Conservation (phyloP, 495 filamentous ascomycete genomes). For the Penicillium desertorum region DNA sequence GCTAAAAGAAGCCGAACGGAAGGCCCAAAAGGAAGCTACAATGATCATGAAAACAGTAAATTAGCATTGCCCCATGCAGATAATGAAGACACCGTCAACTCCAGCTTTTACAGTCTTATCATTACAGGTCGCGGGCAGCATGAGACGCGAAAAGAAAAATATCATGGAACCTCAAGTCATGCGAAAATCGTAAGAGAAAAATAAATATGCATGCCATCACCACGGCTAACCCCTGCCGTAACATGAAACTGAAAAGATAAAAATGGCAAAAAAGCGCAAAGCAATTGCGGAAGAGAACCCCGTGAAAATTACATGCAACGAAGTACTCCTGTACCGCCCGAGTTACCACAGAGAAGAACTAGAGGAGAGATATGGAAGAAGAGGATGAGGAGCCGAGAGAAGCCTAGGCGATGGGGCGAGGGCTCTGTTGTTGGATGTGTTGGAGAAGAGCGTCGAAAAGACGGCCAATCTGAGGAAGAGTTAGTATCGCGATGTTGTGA, state of each 20-base stretch:
- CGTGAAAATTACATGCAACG: conserved; percentile 33
- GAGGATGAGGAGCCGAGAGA: conserved; percentile 11
- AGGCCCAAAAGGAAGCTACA: conserved; percentile 1
- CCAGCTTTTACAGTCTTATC: conserved; percentile 44
- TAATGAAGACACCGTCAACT: conserved; percentile 25
- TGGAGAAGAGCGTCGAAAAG: conserved; percentile 52
- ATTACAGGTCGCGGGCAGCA: conserved; percentile 35
- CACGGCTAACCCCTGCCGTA: conserved; percentile 29
- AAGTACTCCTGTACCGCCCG: conserved; percentile 15
- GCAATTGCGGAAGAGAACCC: conserved; percentile 22
- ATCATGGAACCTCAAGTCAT: conserved; percentile 40
- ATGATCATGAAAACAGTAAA: conserved; percentile 16
- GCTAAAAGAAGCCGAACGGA: not conserved
- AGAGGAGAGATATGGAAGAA: conserved; percentile 14
- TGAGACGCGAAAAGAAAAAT: conserved; percentile 19
- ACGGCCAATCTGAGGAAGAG: conserved; percentile 42
- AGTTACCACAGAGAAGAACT: conserved; percentile 20
- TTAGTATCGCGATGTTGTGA: conserved; percentile 12
- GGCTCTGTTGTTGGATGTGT: conserved; percentile 53
- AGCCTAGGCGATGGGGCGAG: conserved; percentile 41
- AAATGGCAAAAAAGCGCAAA: conserved; percentile 14
- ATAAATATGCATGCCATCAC: conserved; percentile 34
- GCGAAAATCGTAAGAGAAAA: conserved; percentile 31
- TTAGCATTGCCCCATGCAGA: conserved; percentile 28
- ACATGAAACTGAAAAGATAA: conserved; percentile 28